Evolutionary conservation across 1,139 yeast genomes (phyloP).

Genomic region (Yamadazyma membranifaciens): DNA sequence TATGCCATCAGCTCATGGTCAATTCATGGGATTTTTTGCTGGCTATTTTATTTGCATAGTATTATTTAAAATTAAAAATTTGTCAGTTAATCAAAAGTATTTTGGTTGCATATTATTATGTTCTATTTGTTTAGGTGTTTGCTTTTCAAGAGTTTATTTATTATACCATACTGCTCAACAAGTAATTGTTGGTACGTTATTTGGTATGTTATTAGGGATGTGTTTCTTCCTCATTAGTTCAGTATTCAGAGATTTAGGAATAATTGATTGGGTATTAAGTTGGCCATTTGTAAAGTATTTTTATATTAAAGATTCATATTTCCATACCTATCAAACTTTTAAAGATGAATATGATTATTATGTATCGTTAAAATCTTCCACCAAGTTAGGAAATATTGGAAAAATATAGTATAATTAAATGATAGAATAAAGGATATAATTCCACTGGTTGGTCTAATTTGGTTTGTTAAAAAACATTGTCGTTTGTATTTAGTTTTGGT

Average conservation of each 20-base stretch:
- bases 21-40: slow-evolving; percentile 86
- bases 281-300: slow-evolving; percentile 47
- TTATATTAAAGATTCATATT: slow-evolving; percentile 59
- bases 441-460: not conserved
- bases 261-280: slow-evolving; percentile 55
- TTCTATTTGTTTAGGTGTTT: slow-evolving; percentile 48
- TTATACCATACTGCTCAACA: slow-evolving; percentile 74
- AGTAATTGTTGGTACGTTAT: slow-evolving; percentile 66
- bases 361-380: slow-evolving; percentile 13
- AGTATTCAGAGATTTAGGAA: slow-evolving; percentile 55
- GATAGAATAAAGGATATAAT: not conserved
- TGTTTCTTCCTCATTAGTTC: slow-evolving; percentile 55
- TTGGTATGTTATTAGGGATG: slow-evolving; percentile 63
- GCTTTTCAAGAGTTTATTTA: slow-evolving; percentile 74
- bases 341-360: slow-evolving; percentile 32
- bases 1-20: slow-evolving; percentile 97
- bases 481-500: not conserved
- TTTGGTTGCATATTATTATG: slow-evolving; percentile 23
- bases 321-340: slow-evolving; percentile 39
- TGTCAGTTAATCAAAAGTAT: slow-evolving; percentile 21
- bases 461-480: not conserved
- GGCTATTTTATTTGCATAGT: slow-evolving; percentile 55
- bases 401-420: slow-evolving; percentile 1
- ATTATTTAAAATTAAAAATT: slow-evolving; percentile 26
- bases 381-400: slow-evolving; percentile 1